These are phyloP conservation scores for Citrus inodora DNA, from an alignment of 345 rosid genomes.

Conservation along the genomic window DNA sequence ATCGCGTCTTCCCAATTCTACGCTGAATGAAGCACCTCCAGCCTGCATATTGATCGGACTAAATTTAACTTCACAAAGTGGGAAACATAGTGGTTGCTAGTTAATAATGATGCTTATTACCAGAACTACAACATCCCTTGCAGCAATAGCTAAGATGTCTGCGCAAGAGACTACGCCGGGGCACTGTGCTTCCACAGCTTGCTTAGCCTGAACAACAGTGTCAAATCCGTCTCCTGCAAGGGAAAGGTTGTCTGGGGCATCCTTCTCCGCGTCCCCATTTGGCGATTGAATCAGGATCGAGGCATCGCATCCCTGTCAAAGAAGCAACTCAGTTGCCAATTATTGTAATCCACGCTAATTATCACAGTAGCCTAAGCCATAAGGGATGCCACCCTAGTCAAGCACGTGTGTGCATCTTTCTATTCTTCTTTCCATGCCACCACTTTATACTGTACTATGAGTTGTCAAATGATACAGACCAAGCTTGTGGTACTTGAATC, in stretches of 20 bases:
- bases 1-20: slow-evolving; percentile 84
- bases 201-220: slow-evolving; percentile 65
- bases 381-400: not conserved
- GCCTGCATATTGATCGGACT: slow-evolving; percentile 34
- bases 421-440: not conserved
- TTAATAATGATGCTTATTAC: slow-evolving; percentile 32
- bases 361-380: too few relatives aligned
- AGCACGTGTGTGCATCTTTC: not conserved
- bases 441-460: not conserved
- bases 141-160: slow-evolving; percentile 72
- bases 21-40: slow-evolving; percentile 68
- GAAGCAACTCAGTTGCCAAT: not conserved
- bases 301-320: slow-evolving; percentile 83
- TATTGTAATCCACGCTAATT: too few relatives aligned
- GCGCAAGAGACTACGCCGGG: slow-evolving; percentile 83
- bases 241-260: slow-evolving; percentile 70
- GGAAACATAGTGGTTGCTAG: not conserved
- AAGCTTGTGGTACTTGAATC: not conserved
- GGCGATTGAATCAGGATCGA: slow-evolving; percentile 65
- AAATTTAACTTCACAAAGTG: not conserved
- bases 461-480: not conserved
- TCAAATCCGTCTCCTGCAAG: slow-evolving; percentile 95
- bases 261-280: slow-evolving; percentile 80
- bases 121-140: slow-evolving; percentile 75
- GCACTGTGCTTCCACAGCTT: slow-evolving; percentile 63